Evolutionary conservation across 176 grass and related monocot species (phyloP).

Genomic region (Triticum aestivum): DNA sequence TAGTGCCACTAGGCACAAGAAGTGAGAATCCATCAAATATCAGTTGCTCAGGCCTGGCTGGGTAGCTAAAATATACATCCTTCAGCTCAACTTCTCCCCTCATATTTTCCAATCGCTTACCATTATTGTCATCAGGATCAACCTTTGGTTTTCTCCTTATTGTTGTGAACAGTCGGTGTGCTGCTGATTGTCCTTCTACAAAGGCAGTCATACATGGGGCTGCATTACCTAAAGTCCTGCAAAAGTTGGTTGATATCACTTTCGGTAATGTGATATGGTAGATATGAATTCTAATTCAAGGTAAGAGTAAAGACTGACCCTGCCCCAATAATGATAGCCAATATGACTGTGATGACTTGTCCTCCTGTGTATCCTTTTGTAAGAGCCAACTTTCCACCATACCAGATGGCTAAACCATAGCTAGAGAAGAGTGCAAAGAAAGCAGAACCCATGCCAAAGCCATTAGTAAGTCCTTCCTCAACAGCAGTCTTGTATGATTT

Average conservation of each 20-base stretch:
- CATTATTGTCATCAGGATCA: constrained; percentile 12
- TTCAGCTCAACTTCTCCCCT: constrained; percentile 48
- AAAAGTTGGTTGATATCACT: background rate
- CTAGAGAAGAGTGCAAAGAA: constrained; percentile 12
- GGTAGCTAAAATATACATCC: constrained; percentile 48
- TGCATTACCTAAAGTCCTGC: constrained; percentile 29
- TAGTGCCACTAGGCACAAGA: constrained; percentile 24
- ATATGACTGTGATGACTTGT: background rate
- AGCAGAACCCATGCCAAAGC: constrained; percentile 19
- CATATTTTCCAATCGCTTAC: constrained; percentile 24
- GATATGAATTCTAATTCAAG: background rate
- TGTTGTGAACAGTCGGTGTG: constrained; percentile 44
- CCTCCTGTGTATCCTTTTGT: constrained; percentile 27
- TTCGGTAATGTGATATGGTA: background rate
- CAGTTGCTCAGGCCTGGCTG: constrained; percentile 37
- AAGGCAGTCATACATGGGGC: constrained; percentile 27
- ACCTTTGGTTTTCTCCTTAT: constrained; percentile 37
- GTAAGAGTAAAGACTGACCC: background rate
- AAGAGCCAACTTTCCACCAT: constrained; percentile 6
- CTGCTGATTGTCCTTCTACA: constrained; percentile 23
- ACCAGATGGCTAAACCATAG: constrained; percentile 25
- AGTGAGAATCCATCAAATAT: constrained; percentile 43
- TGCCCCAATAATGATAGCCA: constrained; percentile 20
- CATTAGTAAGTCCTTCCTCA: background rate
- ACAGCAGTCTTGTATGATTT: constrained; percentile 10